Conservation (phyloP, 306 rosid species). For the Amphicarpaea edgeworthii region DNA sequence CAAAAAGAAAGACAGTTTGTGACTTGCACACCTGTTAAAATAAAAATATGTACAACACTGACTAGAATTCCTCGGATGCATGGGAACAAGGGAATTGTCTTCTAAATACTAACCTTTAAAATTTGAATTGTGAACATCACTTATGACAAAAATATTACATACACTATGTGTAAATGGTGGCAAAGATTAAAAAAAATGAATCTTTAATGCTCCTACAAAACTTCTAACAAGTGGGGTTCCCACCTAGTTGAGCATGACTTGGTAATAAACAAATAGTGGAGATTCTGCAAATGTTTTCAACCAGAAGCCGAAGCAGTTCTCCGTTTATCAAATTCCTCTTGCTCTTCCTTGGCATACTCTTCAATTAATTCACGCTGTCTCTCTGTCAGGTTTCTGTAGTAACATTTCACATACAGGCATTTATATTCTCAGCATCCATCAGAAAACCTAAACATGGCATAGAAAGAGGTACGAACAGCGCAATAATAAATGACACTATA, state of each 20-base stretch:
- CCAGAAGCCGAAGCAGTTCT: conserved; percentile 68
- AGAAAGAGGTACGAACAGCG: neutral
- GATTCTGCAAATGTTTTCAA: conserved; percentile 41
- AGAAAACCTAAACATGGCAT: neutral
- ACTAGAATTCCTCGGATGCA: conserved; percentile 30
- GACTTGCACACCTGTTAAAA: conserved; percentile 35
- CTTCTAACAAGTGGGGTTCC: conserved; percentile 46
- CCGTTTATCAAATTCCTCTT: conserved; percentile 57
- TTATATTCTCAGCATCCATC: neutral
- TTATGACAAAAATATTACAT: conserved; percentile 38
- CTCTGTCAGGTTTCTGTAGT: conserved; percentile 72
- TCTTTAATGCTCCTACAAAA: conserved; percentile 67
- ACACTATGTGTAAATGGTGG: conserved; percentile 24
- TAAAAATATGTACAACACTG: conserved; percentile 44
- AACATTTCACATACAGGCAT: conserved; percentile 22
- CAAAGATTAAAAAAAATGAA: neutral
- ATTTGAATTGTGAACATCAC: conserved; percentile 27
- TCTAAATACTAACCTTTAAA: conserved; percentile 31
- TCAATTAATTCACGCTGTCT: conserved; percentile 84
- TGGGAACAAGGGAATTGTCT: conserved; percentile 24
- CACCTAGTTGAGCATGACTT: conserved; percentile 35
- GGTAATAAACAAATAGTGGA: neutral
- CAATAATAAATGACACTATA: conserved; percentile 2
- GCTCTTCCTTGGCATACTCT: conserved; percentile 87
- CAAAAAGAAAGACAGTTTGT: conserved; percentile 5